Base-by-base conservation (phyloP, 2,329 filamentous ascomycete species). In the Fusarium nurragi region DNA sequence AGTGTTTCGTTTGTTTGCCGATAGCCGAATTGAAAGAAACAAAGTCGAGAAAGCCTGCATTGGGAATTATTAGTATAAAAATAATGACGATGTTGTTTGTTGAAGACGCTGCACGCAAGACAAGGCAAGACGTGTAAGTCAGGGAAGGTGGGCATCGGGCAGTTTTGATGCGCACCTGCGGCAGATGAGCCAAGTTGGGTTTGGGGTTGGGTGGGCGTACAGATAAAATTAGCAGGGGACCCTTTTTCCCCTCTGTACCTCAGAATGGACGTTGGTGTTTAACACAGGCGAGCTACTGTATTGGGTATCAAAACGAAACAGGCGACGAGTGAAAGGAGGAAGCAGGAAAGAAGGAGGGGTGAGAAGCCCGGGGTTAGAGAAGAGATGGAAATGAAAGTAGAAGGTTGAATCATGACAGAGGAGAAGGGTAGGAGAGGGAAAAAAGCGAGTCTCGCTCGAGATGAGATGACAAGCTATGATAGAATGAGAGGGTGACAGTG, bases 221-320 rank as follows among this genome's bases (percentile, higher is more conserved):
- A 60, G 38, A 44, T 66, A 54, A 65, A 54, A 65, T 67, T 67
- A 60, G 43, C 48, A 68, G 64, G 64, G 64, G 60, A 65, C 64
- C 39, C 64, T 63, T 58, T 65, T 36, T 25, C 53, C 59, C 60
- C 60, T 62, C 56, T 50, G 56, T 37, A 59, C 40, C 49, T 52
- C 53, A 56, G 41, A 54, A 49, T 34, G 38, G 26, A 34, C 30
- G 45, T 67, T 48, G 32, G 38, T 52, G 50, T 47, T 52, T 46
- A 48, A 52, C 36, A 47, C 49, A 41, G 34, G 37, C 41, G 56
- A 50, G 49, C 40, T 21, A 39, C 40, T 28, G 36, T 39, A 57
- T 44, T 52, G 51, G 60, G 50, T 68, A 62, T 68, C 52, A 60
- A 65, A 67, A 68, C 48, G 60, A 65, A 66, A 67, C 50, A 49